phyloP scores from a whole-genome alignment of 257 asterid genomes.

The Ajuga chamaepitys region DNA sequence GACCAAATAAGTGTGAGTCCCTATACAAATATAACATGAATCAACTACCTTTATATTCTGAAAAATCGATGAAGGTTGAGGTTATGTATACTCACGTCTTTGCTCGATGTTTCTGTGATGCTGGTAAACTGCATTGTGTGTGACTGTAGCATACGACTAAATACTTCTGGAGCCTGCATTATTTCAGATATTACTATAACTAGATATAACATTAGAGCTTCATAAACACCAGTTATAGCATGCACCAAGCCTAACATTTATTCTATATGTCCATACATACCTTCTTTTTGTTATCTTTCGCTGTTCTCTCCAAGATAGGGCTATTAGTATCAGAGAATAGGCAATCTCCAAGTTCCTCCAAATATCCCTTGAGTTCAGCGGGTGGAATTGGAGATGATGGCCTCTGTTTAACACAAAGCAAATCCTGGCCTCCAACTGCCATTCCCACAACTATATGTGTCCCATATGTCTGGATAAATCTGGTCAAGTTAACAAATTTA shows the following conservation, averaged over 20 bases:
- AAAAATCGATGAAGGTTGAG: constrained; percentile 7
- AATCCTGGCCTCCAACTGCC: constrained; percentile 98
- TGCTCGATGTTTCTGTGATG: constrained; percentile 91
- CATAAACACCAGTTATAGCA: constrained; percentile 15
- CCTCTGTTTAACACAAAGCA: constrained; percentile 88
- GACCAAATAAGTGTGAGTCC: constrained; percentile 97
- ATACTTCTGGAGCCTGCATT: constrained; percentile 84
- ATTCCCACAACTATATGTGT: constrained; percentile 91
- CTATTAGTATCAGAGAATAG: constrained; percentile 76
- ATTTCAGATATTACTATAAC: constrained; percentile 4
- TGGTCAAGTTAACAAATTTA: constrained; percentile 28
- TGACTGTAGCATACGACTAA: constrained; percentile 85
- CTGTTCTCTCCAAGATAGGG: constrained; percentile 62
- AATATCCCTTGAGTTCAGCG: constrained; percentile 79
- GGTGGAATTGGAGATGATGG: constrained; percentile 79
- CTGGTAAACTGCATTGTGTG: constrained; percentile 94
- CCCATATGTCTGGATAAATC: constrained; percentile 91
- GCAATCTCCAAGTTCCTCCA: constrained; percentile 95
- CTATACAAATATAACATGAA: constrained; percentile 35
- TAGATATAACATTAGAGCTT: background rate
- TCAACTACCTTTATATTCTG: constrained; percentile 6
- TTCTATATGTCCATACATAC: constrained; percentile 20
- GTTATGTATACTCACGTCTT: constrained; percentile 60
- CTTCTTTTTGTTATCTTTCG: constrained; percentile 57
- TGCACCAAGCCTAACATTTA: constrained; percentile 5